Evolutionary conservation across 306 rosid species (phyloP).

Genomic region (Pterocarpus macrocarpus): DNA sequence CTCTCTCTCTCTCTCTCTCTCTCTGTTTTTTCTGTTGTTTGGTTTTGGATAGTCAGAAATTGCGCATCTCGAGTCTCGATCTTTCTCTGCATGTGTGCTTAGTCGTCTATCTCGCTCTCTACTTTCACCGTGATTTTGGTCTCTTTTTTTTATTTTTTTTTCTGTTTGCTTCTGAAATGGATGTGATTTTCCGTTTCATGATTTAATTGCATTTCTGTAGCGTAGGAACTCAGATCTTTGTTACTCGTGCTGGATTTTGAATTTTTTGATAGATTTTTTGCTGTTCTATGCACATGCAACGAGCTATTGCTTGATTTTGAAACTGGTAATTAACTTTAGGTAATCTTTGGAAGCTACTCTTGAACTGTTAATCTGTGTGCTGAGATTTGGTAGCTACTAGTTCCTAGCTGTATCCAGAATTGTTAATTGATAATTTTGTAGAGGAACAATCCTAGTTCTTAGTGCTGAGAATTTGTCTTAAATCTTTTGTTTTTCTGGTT

Average conservation of each 20-base stretch:
- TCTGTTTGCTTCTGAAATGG: not conserved
- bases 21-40: not conserved
- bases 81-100: not conserved
- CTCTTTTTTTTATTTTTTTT: not conserved
- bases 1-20: not conserved
- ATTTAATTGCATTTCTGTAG: not conserved
- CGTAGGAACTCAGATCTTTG: slow-evolving; percentile 45
- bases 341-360: not conserved
- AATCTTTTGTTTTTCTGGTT: not conserved
- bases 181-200: not conserved
- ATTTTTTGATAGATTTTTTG: not conserved
- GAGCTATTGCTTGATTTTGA: not conserved
- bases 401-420: not conserved
- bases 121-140: not conserved
- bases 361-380: not conserved
- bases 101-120: too few relatives aligned
- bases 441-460: not conserved
- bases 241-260: not conserved
- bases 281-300: not conserved
- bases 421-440: not conserved
- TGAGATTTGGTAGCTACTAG: not conserved
- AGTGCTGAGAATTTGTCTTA: not conserved
- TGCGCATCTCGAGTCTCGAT: not conserved
- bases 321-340: not conserved
- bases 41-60: slow-evolving; percentile 11